These are phyloP conservation scores for Oropetium thomaeum DNA, from an alignment of 176 grass and related monocot species.

Conservation along the genomic window DNA sequence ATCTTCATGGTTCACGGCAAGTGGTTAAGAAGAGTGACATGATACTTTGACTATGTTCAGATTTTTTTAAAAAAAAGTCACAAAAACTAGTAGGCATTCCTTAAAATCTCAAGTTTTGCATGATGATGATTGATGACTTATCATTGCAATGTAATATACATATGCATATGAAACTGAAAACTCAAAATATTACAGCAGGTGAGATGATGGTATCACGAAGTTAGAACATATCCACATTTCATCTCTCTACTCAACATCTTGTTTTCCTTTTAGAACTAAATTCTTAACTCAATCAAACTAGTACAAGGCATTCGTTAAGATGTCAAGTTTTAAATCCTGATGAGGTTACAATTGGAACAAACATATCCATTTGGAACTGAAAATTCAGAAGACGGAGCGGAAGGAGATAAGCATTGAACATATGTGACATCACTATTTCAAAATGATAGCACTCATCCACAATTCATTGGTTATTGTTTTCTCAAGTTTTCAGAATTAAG, in stretches of 20 bases:
- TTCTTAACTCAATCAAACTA: too few relatives aligned
- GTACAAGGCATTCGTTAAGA: not conserved
- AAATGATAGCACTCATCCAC: not conserved
- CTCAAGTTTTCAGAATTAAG: not conserved
- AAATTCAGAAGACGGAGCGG: not conserved
- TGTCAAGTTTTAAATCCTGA: not conserved
- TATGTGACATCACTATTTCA: too few relatives aligned
- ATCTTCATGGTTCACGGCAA: not conserved
- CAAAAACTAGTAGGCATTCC: constrained; percentile 3
- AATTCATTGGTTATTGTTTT: not conserved
- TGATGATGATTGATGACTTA: not conserved
- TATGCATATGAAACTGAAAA: constrained; percentile 2
- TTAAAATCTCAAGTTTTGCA: not conserved
- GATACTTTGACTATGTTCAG: not conserved
- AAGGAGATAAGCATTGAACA: not conserved
- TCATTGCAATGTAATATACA: not conserved
- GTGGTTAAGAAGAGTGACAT: not conserved
- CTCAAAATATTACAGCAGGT: not conserved
- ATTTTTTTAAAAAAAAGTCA: not conserved
- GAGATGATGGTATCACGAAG: not conserved
- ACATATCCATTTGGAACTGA: not conserved
- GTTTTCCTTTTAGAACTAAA: too few relatives aligned
- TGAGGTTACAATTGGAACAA: not conserved
- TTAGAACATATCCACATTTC: not conserved
- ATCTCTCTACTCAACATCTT: too few relatives aligned